phyloP scores from a whole-genome alignment of 257 asterid species.

The Solanum pinnatisectum region DNA sequence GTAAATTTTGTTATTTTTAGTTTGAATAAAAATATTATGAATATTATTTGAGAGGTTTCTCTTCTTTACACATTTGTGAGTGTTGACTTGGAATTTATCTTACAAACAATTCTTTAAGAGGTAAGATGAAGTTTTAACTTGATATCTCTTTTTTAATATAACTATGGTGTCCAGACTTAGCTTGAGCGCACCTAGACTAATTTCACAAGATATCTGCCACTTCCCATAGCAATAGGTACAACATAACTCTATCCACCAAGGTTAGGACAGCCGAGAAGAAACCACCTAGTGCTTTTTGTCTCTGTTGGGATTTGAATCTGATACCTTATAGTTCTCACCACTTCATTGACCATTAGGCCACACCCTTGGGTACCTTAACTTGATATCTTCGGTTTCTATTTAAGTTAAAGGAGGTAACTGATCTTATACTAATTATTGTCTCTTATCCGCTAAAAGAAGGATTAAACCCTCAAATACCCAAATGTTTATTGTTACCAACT shows the following conservation, averaged over 20 bases:
- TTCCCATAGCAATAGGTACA: background rate
- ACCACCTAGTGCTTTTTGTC: background rate
- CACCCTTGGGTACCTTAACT: background rate
- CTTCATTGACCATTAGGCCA: background rate
- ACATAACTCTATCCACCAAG: background rate
- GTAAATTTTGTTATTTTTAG: background rate
- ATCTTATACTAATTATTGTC: background rate
- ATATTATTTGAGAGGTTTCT: background rate
- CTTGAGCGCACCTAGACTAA: background rate
- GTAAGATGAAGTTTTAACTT: background rate
- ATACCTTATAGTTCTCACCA: background rate
- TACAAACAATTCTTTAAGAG: background rate
- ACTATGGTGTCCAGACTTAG: background rate
- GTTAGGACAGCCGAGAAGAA: background rate
- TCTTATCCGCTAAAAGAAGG: background rate
- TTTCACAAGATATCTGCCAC: background rate
- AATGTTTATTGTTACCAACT: background rate
- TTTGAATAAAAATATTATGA: background rate
- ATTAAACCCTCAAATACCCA: background rate
- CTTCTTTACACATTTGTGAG: background rate
- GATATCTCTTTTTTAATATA: background rate
- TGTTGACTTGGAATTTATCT: background rate
- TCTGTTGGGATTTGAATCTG: background rate
- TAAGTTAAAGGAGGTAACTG: background rate
- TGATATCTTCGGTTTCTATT: background rate